Conservation (phyloP, 257 asterid species). For the Fraxinus americana region DNA sequence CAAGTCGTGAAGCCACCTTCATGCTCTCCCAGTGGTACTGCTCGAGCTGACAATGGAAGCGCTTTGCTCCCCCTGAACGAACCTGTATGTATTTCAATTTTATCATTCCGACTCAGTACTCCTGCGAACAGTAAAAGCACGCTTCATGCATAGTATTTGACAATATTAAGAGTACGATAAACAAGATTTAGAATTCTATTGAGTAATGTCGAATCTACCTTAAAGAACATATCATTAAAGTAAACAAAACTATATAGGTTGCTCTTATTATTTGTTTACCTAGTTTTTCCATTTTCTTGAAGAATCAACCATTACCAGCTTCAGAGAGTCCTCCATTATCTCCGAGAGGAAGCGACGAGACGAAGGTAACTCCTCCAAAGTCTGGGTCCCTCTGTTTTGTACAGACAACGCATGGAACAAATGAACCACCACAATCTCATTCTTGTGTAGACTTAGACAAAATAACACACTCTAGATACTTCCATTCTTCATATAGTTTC, state of each 20-base stretch:
- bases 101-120: neutral
- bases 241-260: neutral
- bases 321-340: conserved; percentile 64
- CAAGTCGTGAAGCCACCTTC: conserved; percentile 28
- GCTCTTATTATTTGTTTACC: conserved; percentile 4
- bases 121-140: neutral
- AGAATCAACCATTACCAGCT: conserved; percentile 39
- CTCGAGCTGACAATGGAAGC: conserved; percentile 31
- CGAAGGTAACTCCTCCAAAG: conserved; percentile 46
- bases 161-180: neutral
- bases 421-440: neutral
- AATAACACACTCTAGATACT: neutral
- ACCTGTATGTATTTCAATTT: conserved; percentile 27
- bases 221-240: neutral
- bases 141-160: neutral
- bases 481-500: neutral
- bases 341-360: conserved; percentile 66
- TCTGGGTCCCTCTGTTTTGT: neutral
- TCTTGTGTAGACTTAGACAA: neutral
- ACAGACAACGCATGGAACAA: neutral
- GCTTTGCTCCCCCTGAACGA: conserved; percentile 21
- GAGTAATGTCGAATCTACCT: neutral
- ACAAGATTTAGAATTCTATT: neutral
- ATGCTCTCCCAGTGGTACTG: conserved; percentile 13
- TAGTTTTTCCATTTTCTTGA: conserved; percentile 30